Evolutionary conservation across 164 flowering plant species (phyloP), one percentile per base, ranked within the genome.

Genomic region (Aristolochia contorta): DNA sequence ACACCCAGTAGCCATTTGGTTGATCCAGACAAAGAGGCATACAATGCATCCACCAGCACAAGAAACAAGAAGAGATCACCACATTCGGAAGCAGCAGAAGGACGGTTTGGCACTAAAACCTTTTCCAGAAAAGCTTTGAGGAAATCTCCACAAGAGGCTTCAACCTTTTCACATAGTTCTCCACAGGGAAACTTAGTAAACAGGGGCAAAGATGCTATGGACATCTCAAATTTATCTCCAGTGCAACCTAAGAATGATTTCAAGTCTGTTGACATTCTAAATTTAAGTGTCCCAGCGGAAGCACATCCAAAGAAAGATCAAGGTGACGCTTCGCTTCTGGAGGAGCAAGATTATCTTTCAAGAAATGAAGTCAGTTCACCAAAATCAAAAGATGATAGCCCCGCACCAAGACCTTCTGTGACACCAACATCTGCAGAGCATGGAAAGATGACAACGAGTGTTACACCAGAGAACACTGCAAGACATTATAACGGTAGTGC

Each of bases 41-140:
- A 53, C 56, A 16, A 24, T 22, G 30, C 12, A 12, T 58, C 65
- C 57, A 23, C 41, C 68, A 37, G 59, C 45, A 54, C 68, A 64
- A 60, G 67, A 63, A 19, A 53, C 56, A 53, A 53, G 16, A 64
- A 69, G 61, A 78, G 66, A 51, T 59, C 75, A 27, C 61, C 71
- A 60, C 50, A 45, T 51, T 68, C 75, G 57, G 77, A 64, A 51
- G 69, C 62, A 12, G 41, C 68, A 46, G 24, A 27, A 49, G 56
- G 30, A 22, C 79, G 67, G 57, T 45, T 19, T 18, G 61, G 52
- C 65, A 10, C 72, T 48, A 1, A 30, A 48, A 79, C 72, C 71
- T 69, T 75, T 63, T 58, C 74, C 1, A 77, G 81, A 66, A 83
- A 74, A 72, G 65, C 60, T 24, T 71, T 72, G n/a, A 57, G 57